Conservation (phyloP, 2,329 filamentous ascomycete species). For the Westerdykella aurantiaca region DNA sequence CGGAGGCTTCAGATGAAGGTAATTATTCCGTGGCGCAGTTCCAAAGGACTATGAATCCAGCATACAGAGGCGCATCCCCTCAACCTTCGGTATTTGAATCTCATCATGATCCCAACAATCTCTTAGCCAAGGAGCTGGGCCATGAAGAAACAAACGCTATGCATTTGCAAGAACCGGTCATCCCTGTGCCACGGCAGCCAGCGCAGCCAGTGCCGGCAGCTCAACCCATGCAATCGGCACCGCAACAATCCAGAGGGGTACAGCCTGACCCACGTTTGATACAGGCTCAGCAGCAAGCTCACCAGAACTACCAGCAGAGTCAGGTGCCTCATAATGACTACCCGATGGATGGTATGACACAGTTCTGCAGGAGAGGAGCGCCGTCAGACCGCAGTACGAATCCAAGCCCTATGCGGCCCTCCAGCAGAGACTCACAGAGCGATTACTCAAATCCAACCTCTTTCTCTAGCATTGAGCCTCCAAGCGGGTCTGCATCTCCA, state of each 20-base stretch:
- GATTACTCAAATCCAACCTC: slow-evolving; percentile 87
- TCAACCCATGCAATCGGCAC: background rate
- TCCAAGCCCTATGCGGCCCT: slow-evolving; percentile 64
- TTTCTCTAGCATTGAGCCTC: slow-evolving; percentile 76
- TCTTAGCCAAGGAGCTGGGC: slow-evolving; percentile 63
- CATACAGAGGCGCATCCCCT: slow-evolving; percentile 91
- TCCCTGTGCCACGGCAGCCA: slow-evolving; percentile 10
- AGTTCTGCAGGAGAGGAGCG: slow-evolving; percentile 78
- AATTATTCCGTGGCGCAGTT: slow-evolving; percentile 95
- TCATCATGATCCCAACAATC: slow-evolving; percentile 78
- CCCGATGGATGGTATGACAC: slow-evolving; percentile 92
- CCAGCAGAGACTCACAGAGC: slow-evolving; percentile 82
- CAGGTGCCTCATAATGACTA: slow-evolving; percentile 90
- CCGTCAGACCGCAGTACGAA: slow-evolving; percentile 64
- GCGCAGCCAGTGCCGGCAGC: slow-evolving; percentile 2
- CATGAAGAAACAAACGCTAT: slow-evolving; percentile 41
- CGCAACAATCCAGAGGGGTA: slow-evolving; percentile 13
- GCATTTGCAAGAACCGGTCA: slow-evolving; percentile 17
- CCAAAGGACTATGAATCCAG: slow-evolving; percentile 88
- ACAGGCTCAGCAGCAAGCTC: slow-evolving; percentile 34
- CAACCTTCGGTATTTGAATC: slow-evolving; percentile 91
- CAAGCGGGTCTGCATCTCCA: slow-evolving; percentile 68
- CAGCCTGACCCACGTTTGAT: slow-evolving; percentile 34
- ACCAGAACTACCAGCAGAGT: slow-evolving; percentile 38
- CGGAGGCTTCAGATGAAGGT: slow-evolving; percentile 79